Percentiles rank a stretch among this genome's conserved stretches.
Evolutionary conservation across 2,329 filamentous ascomycete species (phyloP).

Genomic region (Juglanconis sp.): DNA sequence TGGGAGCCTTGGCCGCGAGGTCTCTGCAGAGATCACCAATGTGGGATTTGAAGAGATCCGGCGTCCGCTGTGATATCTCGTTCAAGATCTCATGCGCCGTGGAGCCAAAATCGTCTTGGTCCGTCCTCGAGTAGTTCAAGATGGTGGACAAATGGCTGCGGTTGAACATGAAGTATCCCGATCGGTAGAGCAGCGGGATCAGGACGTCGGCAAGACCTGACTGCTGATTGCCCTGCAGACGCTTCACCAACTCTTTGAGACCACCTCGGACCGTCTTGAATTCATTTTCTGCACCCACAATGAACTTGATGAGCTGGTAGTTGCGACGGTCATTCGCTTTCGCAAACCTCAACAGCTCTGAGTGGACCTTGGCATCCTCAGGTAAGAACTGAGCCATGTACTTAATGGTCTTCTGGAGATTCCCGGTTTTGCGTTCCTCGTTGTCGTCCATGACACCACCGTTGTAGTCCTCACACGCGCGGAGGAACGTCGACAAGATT

Average conservation of each 20-base stretch:
- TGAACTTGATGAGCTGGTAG: conserved; percentile 85
- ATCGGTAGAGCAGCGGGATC: conserved; percentile 77
- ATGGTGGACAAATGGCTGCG: conserved; percentile 89
- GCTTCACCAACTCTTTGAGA: conserved; percentile 83
- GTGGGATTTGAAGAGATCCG: conserved; percentile 88
- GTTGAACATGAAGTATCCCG: conserved; percentile 85
- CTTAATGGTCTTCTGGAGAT: conserved; percentile 69
- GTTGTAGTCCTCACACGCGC: conserved; percentile 85
- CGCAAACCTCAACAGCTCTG: conserved; percentile 85
- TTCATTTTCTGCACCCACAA: conserved; percentile 80
- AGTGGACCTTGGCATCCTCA: conserved; percentile 66
- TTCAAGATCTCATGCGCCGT: conserved; percentile 86
- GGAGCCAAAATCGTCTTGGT: conserved; percentile 72
- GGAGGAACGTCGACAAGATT: conserved; percentile 72
- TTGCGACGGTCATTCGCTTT: conserved; percentile 85
- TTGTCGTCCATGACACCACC: conserved; percentile 77
- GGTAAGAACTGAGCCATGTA: conserved; percentile 74
- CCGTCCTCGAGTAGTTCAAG: conserved; percentile 80
- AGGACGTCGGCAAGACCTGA: conserved; percentile 74
- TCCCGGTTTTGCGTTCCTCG: conserved; percentile 64
- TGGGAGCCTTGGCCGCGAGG: conserved; percentile 76
- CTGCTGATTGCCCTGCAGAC: conserved; percentile 66
- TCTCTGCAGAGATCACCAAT: conserved; percentile 88
- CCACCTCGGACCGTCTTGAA: conserved; percentile 89
- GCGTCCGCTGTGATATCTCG: conserved; percentile 85